These are phyloP conservation scores for Asterophora parasitica DNA, from an alignment of 768 basidiomycete genomes.

Conservation along the genomic window DNA sequence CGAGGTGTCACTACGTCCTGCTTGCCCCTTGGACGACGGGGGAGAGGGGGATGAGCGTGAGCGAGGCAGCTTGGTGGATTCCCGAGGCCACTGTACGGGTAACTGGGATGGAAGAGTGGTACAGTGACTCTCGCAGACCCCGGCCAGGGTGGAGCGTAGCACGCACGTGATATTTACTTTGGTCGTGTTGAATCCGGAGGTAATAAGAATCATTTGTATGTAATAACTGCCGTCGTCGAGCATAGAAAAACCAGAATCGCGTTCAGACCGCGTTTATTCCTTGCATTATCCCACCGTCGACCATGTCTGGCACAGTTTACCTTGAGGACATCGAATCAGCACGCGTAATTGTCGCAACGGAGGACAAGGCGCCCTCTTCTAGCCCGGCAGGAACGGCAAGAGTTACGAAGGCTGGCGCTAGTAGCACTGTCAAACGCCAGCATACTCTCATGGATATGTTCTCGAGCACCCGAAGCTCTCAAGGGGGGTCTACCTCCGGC, in stretches of 20 bases:
- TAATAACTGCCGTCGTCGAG: constrained; percentile 9
- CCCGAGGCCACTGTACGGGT: constrained; percentile 1
- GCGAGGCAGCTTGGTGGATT: constrained; percentile 62
- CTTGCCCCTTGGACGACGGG: constrained; percentile 49
- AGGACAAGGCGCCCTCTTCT: constrained; percentile 10
- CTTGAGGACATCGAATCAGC: constrained; percentile 39
- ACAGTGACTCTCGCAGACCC: too few relatives aligned
- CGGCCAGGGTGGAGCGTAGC: too few relatives aligned
- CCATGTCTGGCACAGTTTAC: constrained; percentile 27
- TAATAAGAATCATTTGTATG: too few relatives aligned
- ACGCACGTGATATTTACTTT: constrained; percentile 12
- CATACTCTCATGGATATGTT: constrained; percentile 66
- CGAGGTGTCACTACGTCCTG: constrained; percentile 44
- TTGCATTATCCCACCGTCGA: constrained; percentile 3
- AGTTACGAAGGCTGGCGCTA: constrained; percentile 3
- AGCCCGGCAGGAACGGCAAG: background rate
- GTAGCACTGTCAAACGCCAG: constrained; percentile 43
- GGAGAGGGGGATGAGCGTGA: constrained; percentile 77
- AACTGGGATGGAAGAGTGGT: background rate
- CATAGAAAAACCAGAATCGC: constrained; percentile 7
- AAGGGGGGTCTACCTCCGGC: constrained; percentile 19
- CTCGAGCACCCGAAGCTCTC: constrained; percentile 21
- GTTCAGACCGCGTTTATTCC: constrained; percentile 11
- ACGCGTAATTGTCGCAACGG: constrained; percentile 6
- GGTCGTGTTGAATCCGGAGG: too few relatives aligned